phyloP scores from a whole-genome alignment of 2,329 filamentous ascomycete genomes.

The Atkinsonella texensis region DNA sequence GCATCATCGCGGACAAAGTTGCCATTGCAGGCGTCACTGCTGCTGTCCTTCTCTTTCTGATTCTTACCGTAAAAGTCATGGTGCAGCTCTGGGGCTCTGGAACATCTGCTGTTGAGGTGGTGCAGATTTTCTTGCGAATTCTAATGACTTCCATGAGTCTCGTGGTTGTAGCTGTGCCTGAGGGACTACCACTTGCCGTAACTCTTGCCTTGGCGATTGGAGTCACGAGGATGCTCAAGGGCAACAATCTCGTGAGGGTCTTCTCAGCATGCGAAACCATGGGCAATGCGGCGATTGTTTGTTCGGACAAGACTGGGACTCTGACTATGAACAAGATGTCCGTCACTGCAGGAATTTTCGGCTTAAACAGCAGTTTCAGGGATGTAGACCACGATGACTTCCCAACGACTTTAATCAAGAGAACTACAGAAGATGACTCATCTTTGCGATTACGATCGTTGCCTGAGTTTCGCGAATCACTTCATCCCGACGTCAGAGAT shows the following conservation, averaged over 20 bases:
- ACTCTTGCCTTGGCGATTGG: constrained; percentile 57
- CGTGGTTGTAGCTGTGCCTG: constrained; percentile 55
- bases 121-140: constrained; percentile 45
- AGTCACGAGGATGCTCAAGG: constrained; percentile 56
- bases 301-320: constrained; percentile 47
- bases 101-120: constrained; percentile 41
- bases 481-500: constrained; percentile 17
- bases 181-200: constrained; percentile 54
- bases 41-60: constrained; percentile 61
- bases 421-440: neutral
- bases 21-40: constrained; percentile 44
- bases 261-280: constrained; percentile 60
- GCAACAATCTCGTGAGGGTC: constrained; percentile 57
- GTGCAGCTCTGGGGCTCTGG: constrained; percentile 43
- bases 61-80: constrained; percentile 68
- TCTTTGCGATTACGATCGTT: neutral
- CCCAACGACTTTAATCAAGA: neutral
- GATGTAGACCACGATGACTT: neutral
- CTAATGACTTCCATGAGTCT: constrained; percentile 55
- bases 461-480: neutral
- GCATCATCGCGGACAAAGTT: constrained; percentile 20
- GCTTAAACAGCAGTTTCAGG: neutral
- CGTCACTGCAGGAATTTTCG: constrained; percentile 10
- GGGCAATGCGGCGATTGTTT: constrained; percentile 62
- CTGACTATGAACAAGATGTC: constrained; percentile 20